Evolutionary conservation across 805 yeast species (phyloP).

Genomic region (Ogataea pignaliae): DNA sequence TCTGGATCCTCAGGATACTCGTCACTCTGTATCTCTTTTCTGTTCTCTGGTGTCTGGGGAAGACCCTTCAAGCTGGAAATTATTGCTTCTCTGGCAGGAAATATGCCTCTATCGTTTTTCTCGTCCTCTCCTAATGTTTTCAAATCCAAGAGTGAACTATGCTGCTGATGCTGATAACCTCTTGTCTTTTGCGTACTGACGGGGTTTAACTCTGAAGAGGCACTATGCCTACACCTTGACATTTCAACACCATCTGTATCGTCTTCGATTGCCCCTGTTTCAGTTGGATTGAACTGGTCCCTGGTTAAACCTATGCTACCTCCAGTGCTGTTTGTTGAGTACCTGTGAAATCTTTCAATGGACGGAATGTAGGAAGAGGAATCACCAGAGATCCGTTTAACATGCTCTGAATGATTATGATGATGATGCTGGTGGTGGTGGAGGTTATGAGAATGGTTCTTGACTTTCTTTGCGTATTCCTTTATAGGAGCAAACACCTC

Average conservation of each 20-base stretch:
- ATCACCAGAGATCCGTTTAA: neutral
- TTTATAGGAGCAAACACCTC: conserved; percentile 65
- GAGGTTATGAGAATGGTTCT: conserved; percentile 10
- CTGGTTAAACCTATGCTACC: neutral
- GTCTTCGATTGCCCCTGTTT: too few relatives aligned
- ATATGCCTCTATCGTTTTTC: conserved; percentile 5
- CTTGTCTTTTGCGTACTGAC: neutral
- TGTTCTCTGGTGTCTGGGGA: conserved; percentile 7
- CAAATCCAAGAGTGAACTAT: conserved; percentile 21
- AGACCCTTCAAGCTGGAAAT: conserved; percentile 38
- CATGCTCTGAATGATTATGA: neutral
- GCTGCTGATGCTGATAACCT: conserved; percentile 9
- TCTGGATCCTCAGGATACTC: conserved; percentile 6
- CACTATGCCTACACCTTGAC: neutral
- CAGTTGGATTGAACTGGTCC: neutral
- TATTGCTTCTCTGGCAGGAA: conserved; percentile 26
- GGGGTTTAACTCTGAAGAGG: neutral
- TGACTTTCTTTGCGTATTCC: conserved; percentile 26
- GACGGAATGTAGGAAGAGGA: too few relatives aligned
- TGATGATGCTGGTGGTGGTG: conserved; percentile 8
- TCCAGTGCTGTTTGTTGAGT: conserved; percentile 14
- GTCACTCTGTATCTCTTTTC: conserved; percentile 11
- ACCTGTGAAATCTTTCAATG: conserved; percentile 18
- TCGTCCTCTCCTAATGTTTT: conserved; percentile 13
- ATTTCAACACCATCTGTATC: neutral